Evolutionary conservation across 2,329 filamentous ascomycete species (phyloP).

Genomic region (Sporothrix brunneoviolacea): DNA sequence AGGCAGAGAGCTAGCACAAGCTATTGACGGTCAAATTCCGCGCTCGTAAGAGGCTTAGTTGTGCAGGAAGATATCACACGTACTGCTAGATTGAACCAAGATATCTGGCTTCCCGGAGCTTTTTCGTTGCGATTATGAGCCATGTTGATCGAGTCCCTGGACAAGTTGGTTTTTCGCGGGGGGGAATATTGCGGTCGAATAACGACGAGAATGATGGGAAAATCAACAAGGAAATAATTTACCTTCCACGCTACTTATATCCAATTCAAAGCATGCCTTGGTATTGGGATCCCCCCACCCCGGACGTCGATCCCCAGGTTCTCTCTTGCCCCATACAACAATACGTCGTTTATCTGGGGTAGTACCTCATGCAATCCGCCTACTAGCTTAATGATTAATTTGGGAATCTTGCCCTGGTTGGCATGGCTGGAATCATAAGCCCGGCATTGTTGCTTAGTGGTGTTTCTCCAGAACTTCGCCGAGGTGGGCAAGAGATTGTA

Average conservation of each 20-base stretch:
- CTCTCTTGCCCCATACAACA: neutral
- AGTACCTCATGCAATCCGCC: too few relatives aligned
- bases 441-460: too few relatives aligned
- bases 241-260: constrained; percentile 4
- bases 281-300: neutral
- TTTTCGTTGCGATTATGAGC: neutral
- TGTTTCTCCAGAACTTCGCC: too few relatives aligned
- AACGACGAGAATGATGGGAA: neutral
- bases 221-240: neutral
- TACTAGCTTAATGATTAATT: neutral
- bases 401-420: too few relatives aligned
- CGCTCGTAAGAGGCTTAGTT: too few relatives aligned
- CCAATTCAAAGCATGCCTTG: neutral
- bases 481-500: too few relatives aligned
- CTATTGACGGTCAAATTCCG: neutral
- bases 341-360: neutral
- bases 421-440: too few relatives aligned
- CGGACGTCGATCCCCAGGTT: neutral
- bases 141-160: too few relatives aligned
- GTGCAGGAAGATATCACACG: neutral
- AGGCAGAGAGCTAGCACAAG: constrained; percentile 2
- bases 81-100: constrained; percentile 2
- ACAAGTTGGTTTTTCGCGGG: too few relatives aligned
- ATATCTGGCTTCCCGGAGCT: neutral
- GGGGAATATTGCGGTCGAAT: neutral